A percentile compares a stretch with the other conserved stretches of the same genome.
Conservation (phyloP, 2,329 filamentous ascomycete genomes). For the Claviceps pusilla region DNA sequence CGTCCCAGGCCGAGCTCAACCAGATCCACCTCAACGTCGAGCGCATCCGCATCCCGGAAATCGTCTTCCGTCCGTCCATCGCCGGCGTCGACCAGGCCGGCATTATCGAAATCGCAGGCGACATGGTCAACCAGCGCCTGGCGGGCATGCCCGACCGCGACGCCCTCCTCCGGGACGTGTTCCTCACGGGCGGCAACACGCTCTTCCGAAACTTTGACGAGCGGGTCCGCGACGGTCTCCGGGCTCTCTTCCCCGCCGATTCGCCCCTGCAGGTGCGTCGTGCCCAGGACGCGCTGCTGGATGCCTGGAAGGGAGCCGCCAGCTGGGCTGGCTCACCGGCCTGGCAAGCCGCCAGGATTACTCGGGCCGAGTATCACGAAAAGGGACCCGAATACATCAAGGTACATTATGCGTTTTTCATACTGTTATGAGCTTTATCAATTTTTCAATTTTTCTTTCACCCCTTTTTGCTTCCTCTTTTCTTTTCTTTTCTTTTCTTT, state of each 20-base stretch:
- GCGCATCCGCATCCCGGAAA: constrained; percentile 83
- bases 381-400: constrained; percentile 92
- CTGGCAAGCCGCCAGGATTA: constrained; percentile 53
- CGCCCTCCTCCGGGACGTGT: constrained; percentile 69
- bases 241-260: constrained; percentile 55
- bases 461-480: constrained; percentile 1
- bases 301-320: constrained; percentile 89
- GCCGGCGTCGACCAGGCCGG: constrained; percentile 88
- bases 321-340: constrained; percentile 55
- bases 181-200: constrained; percentile 87
- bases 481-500: not conserved
- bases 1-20: constrained; percentile 63
- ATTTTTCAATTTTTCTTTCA: not conserved
- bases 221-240: constrained; percentile 57
- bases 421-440: not conserved
- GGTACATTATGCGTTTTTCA: constrained; percentile 28
- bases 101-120: constrained; percentile 78
- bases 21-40: constrained; percentile 95
- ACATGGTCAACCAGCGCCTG: constrained; percentile 76
- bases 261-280: constrained; percentile 53
- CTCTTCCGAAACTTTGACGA: constrained; percentile 80
- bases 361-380: constrained; percentile 71
- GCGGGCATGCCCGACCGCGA: constrained; percentile 40
- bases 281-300: constrained; percentile 62
- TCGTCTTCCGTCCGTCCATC: constrained; percentile 83